Percentiles rank a stretch among this genome's conserved stretches.
These are phyloP conservation scores for Boletus sp. DNA, from an alignment of 1,284 basidiomycete species.

Conservation along the genomic window DNA sequence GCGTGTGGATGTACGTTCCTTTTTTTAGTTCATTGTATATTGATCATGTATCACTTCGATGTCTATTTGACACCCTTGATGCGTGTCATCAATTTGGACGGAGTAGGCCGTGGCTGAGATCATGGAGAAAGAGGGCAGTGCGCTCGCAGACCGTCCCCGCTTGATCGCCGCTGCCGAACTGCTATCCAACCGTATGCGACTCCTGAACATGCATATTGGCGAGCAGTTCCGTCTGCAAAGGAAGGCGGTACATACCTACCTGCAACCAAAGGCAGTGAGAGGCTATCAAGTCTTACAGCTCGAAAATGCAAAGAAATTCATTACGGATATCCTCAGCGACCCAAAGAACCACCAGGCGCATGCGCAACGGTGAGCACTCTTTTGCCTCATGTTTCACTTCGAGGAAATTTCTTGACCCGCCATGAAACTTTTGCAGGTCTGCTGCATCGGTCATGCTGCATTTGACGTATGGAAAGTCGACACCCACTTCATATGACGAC, in stretches of 20 bases:
- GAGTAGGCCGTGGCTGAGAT: conserved; percentile 24
- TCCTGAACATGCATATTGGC: conserved; percentile 11
- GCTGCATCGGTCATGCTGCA: conserved; percentile 60
- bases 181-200: conserved; percentile 25
- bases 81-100: too few relatives aligned
- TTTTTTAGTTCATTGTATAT: neutral
- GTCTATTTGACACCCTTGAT: neutral
- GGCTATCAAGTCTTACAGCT: too few relatives aligned
- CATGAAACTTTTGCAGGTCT: conserved; percentile 38
- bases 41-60: neutral
- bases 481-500: conserved; percentile 47
- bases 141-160: conserved; percentile 30
- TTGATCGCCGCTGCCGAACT: conserved; percentile 27
- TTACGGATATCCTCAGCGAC: conserved; percentile 37
- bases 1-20: conserved; percentile 28
- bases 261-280: conserved; percentile 35
- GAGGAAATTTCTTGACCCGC: too few relatives aligned
- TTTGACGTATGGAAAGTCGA: conserved; percentile 58
- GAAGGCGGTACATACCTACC: conserved; percentile 39
- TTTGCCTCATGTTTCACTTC: neutral
- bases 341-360: conserved; percentile 36
- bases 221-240: conserved; percentile 28
- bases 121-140: conserved; percentile 33
- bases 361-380: conserved; percentile 25
- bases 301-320: conserved; percentile 35